A percentile compares a stretch with the other conserved stretches of the same genome.
phyloP scores from a whole-genome alignment of 2,329 filamentous ascomycete species.

The Herpotrichia juniperi region DNA sequence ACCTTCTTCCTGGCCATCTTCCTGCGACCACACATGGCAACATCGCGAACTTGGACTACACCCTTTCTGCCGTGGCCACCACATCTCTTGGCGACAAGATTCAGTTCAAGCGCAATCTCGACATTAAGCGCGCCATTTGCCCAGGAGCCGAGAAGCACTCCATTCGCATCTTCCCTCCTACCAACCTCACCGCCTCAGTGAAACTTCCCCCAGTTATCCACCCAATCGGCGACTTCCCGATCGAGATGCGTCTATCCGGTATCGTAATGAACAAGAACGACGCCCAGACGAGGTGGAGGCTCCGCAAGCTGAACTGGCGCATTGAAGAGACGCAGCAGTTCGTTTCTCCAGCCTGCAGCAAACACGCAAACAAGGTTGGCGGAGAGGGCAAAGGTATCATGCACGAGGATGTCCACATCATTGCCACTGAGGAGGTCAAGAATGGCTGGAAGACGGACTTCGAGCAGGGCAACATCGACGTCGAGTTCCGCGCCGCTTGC shows the following conservation, averaged over 20 bases:
- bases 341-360: slow-evolving; percentile 78
- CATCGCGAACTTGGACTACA: slow-evolving; percentile 77
- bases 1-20: slow-evolving; percentile 82
- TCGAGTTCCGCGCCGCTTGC: slow-evolving; percentile 74
- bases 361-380: slow-evolving; percentile 71
- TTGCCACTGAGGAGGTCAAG: slow-evolving; percentile 83
- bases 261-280: slow-evolving; percentile 73
- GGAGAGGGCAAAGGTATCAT: slow-evolving; percentile 72
- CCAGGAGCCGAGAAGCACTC: slow-evolving; percentile 84
- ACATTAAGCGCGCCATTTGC: slow-evolving; percentile 79
- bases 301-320: slow-evolving; percentile 91
- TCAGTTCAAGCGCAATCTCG: slow-evolving; percentile 70
- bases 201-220: slow-evolving; percentile 84
- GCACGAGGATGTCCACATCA: slow-evolving; percentile 76
- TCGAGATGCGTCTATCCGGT: slow-evolving; percentile 84
- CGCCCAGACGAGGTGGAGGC: slow-evolving; percentile 80
- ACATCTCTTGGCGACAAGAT: slow-evolving; percentile 66
- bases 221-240: slow-evolving; percentile 80
- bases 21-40: slow-evolving; percentile 80
- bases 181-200: slow-evolving; percentile 86
- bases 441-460: slow-evolving; percentile 89
- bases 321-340: slow-evolving; percentile 87
- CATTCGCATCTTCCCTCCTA: slow-evolving; percentile 93
- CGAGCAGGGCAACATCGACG: slow-evolving; percentile 74
- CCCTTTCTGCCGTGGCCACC: slow-evolving; percentile 61